These are phyloP conservation scores for Aulographum hederae DNA, from an alignment of 2,329 filamentous ascomycete species.

Conservation along the genomic window DNA sequence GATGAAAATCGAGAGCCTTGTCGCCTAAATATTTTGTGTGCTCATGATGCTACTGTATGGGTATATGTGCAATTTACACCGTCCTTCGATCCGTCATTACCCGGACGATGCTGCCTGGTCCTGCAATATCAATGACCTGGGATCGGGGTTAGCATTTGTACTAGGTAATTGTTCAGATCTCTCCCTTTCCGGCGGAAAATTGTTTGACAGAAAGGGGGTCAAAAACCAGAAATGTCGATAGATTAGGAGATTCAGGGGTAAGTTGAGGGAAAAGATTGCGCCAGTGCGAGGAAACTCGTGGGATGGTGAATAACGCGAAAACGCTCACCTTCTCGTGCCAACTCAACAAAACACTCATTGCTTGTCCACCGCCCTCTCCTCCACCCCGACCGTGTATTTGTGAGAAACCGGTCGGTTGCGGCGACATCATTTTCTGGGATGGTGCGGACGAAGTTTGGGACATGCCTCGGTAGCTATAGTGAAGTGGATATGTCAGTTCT, in stretches of 20 bases:
- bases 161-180: too few relatives aligned
- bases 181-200: too few relatives aligned
- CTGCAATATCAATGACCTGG: slow-evolving; percentile 87
- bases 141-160: too few relatives aligned
- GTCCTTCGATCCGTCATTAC: slow-evolving; percentile 94
- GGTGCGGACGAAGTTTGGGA: slow-evolving; percentile 16
- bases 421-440: slow-evolving; percentile 32
- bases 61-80: slow-evolving; percentile 46
- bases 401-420: slow-evolving; percentile 75
- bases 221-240: too few relatives aligned
- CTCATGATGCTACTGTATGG: too few relatives aligned
- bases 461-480: slow-evolving; percentile 80
- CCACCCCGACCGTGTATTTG: slow-evolving; percentile 47
- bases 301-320: too few relatives aligned
- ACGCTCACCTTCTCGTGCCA: slow-evolving; percentile 92
- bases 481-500: neutral
- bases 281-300: too few relatives aligned
- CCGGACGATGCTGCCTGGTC: slow-evolving; percentile 71
- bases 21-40: too few relatives aligned
- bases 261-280: too few relatives aligned
- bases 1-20: too few relatives aligned
- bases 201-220: too few relatives aligned
- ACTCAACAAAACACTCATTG: slow-evolving; percentile 91
- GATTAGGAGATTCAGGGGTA: too few relatives aligned
- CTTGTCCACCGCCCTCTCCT: slow-evolving; percentile 56